phyloP scores from a whole-genome alignment of 495 filamentous ascomycete species.

The Penicillium robsamsonii region DNA sequence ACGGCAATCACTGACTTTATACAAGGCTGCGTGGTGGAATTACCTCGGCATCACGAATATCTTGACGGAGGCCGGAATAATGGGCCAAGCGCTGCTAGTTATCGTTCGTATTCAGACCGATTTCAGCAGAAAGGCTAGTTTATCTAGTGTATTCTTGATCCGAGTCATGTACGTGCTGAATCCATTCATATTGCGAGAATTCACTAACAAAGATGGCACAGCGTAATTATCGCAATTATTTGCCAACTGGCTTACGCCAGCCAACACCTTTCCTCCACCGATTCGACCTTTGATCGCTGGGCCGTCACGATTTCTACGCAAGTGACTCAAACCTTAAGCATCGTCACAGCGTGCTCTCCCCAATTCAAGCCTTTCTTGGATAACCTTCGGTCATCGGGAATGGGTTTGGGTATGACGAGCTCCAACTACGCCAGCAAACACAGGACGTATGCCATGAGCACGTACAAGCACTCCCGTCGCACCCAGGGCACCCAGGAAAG shows the following conservation, averaged over 20 bases:
- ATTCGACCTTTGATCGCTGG: slow-evolving; percentile 31
- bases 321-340: slow-evolving; percentile 36
- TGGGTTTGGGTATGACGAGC: slow-evolving; percentile 33
- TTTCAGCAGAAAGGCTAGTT: slow-evolving; percentile 27
- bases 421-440: slow-evolving; percentile 17
- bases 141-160: slow-evolving; percentile 34
- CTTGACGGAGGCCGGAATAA: slow-evolving; percentile 40
- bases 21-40: slow-evolving; percentile 37
- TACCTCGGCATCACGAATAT: slow-evolving; percentile 44
- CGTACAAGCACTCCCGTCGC: slow-evolving; percentile 12
- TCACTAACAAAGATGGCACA: slow-evolving; percentile 6
- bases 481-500: slow-evolving; percentile 9
- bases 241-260: slow-evolving; percentile 34
- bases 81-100: slow-evolving; percentile 37
- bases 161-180: slow-evolving; percentile 35
- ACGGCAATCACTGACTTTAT: slow-evolving; percentile 4
- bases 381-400: slow-evolving; percentile 41
- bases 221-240: slow-evolving; percentile 34
- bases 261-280: slow-evolving; percentile 8
- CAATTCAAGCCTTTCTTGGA: slow-evolving; percentile 50
- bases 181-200: background rate
- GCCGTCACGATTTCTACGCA: slow-evolving; percentile 33
- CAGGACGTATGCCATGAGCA: slow-evolving; percentile 14
- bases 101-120: slow-evolving; percentile 37
- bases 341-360: slow-evolving; percentile 44